Evolutionary conservation across 305 asterid species (phyloP).

Genomic region (Fraxinus dipetala): DNA sequence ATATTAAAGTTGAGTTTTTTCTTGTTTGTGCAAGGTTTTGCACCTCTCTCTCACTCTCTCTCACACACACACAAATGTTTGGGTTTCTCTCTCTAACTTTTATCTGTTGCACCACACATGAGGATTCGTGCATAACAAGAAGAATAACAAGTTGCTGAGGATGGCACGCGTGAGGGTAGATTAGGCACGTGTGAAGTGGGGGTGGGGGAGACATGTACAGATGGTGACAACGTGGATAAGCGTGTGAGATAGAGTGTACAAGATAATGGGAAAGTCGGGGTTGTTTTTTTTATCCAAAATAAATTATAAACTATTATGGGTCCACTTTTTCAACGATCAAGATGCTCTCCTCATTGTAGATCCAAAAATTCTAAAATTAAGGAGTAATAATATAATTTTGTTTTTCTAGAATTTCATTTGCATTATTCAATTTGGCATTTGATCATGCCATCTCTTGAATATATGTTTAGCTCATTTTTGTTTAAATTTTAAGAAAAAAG

Average conservation of each 20-base stretch:
- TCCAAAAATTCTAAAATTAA: neutral
- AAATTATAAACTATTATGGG: neutral
- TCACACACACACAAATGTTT: neutral
- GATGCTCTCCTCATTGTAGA: neutral
- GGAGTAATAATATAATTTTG: neutral
- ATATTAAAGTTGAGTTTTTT: neutral
- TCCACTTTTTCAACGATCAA: conserved; percentile 23
- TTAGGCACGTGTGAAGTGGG: conserved; percentile 30
- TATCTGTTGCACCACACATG: conserved; percentile 74
- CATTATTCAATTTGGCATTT: neutral
- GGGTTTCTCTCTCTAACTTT: conserved; percentile 65
- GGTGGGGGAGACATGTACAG: conserved; percentile 22
- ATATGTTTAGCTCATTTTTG: neutral
- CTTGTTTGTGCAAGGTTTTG: neutral
- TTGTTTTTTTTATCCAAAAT: neutral
- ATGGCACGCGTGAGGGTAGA: conserved; percentile 36
- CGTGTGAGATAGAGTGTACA: neutral
- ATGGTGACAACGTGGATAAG: conserved; percentile 26
- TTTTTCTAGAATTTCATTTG: neutral
- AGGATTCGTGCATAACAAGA: conserved; percentile 17
- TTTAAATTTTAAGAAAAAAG: neutral
- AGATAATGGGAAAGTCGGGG: conserved; percentile 13
- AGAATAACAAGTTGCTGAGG: conserved; percentile 11
- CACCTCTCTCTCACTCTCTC: conserved; percentile 16
- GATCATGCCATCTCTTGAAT: neutral